phyloP scores from a whole-genome alignment of 805 yeast species.

The Metahyphopichia silvanorum region DNA sequence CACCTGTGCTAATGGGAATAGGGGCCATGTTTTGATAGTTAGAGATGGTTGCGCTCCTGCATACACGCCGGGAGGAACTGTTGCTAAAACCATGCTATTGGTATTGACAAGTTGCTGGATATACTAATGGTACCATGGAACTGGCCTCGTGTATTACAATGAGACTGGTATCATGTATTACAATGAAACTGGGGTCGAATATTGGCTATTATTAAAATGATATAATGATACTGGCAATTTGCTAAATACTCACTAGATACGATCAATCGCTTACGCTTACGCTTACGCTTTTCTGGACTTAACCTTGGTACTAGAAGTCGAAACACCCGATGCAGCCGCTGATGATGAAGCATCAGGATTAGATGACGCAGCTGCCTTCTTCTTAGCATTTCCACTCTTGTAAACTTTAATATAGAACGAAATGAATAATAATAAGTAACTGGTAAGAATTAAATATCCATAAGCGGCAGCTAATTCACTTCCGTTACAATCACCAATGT shows the following conservation, averaged over 20 bases:
- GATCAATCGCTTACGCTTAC: background rate
- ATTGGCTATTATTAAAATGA: too few species aligned
- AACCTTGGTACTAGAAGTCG: slow-evolving; percentile 16
- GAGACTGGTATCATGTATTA: too few species aligned
- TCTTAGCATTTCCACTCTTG: slow-evolving; percentile 43
- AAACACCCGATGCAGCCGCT: slow-evolving; percentile 9
- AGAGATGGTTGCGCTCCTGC: too few species aligned
- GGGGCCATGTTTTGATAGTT: too few species aligned
- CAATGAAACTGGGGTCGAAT: too few species aligned
- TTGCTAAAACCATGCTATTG: too few species aligned
- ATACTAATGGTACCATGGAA: too few species aligned
- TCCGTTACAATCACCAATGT: slow-evolving; percentile 81
- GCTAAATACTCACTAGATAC: background rate
- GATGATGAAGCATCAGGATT: slow-evolving; percentile 10
- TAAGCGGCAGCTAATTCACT: slow-evolving; percentile 88
- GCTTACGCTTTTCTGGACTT: slow-evolving; percentile 35
- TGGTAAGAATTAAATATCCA: slow-evolving; percentile 84
- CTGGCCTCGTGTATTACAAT: too few species aligned
- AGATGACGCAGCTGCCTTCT: slow-evolving; percentile 11
- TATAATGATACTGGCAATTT: too few species aligned
- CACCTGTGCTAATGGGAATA: slow-evolving; percentile 8
- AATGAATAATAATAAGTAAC: slow-evolving; percentile 86
- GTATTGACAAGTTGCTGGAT: too few species aligned
- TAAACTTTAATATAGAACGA: slow-evolving; percentile 89
- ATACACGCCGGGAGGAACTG: too few species aligned